Percentiles rank a stretch among this genome's conserved stretches.
Conservation (phyloP, 1,284 basidiomycete genomes). For the Cryptococcus depauperatus region DNA sequence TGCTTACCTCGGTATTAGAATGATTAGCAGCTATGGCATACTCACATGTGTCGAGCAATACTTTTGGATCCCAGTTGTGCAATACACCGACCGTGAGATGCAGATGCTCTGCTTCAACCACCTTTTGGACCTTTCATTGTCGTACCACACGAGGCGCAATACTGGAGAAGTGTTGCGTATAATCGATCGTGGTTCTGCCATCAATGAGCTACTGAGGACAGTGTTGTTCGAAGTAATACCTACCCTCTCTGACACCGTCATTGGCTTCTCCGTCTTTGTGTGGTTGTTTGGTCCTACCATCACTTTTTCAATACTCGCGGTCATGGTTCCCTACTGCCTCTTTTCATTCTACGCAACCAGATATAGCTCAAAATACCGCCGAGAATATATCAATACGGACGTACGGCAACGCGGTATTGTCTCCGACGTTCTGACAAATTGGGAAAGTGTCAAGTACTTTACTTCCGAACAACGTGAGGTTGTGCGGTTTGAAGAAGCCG, state of each 20-base stretch:
- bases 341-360: conserved; percentile 85
- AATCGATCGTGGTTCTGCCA: conserved; percentile 96
- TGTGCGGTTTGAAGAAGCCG: conserved; percentile 75
- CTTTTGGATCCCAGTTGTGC: conserved; percentile 94
- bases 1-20: conserved; percentile 26
- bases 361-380: conserved; percentile 76
- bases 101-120: conserved; percentile 89
- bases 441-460: conserved; percentile 98
- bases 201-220: conserved; percentile 86
- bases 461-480: conserved; percentile 91
- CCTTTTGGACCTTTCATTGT: conserved; percentile 77
- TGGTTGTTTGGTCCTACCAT: conserved; percentile 78
- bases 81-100: conserved; percentile 85
- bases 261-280: conserved; percentile 92
- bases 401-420: conserved; percentile 87
- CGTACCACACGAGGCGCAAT: conserved; percentile 89
- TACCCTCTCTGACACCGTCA: conserved; percentile 85
- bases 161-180: conserved; percentile 92
- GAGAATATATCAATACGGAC: conserved; percentile 87
- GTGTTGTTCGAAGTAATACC: conserved; percentile 90
- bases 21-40: conserved; percentile 43
- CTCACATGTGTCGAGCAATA: conserved; percentile 86
- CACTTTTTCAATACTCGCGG: conserved; percentile 71
- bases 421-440: conserved; percentile 96
- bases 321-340: conserved; percentile 85